Percentiles rank a stretch among this genome's conserved stretches.
These are phyloP conservation scores for Apiospora phragmitis DNA, from an alignment of 2,329 filamentous ascomycete species.

Conservation along the genomic window DNA sequence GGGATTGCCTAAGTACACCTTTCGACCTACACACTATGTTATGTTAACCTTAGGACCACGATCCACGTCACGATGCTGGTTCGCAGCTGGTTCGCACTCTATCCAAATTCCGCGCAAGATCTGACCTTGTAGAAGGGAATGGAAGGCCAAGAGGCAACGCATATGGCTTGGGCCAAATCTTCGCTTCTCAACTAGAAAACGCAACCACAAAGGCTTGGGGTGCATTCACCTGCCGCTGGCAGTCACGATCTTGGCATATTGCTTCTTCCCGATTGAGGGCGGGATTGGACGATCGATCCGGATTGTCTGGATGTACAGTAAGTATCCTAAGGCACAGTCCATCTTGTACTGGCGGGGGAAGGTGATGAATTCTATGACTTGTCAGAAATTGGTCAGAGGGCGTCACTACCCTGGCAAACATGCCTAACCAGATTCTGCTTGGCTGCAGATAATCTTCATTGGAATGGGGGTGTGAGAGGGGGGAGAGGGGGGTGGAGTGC, in stretches of 20 bases:
- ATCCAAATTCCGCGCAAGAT: background rate
- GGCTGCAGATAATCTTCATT: slow-evolving; percentile 8
- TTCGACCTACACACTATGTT: no score
- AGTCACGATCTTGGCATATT: background rate
- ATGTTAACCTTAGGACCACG: background rate
- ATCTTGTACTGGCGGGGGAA: background rate
- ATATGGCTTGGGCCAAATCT: background rate
- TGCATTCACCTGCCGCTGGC: background rate
- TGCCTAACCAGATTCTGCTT: background rate
- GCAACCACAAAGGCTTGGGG: background rate
- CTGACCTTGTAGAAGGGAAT: background rate
- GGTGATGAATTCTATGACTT: slow-evolving; percentile 3
- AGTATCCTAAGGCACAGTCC: background rate
- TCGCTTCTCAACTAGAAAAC: background rate
- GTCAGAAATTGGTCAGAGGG: background rate
- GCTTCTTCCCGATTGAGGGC: background rate
- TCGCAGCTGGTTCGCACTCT: background rate
- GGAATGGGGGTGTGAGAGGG: background rate
- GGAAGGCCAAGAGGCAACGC: background rate
- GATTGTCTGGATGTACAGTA: background rate
- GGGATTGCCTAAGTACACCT: no score
- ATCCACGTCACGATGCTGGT: background rate
- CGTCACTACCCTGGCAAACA: background rate
- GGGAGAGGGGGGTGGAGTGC: background rate
- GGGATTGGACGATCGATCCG: background rate